phyloP scores from a whole-genome alignment of 352 stramenopile species.

The Phytophthora lateralis region DNA sequence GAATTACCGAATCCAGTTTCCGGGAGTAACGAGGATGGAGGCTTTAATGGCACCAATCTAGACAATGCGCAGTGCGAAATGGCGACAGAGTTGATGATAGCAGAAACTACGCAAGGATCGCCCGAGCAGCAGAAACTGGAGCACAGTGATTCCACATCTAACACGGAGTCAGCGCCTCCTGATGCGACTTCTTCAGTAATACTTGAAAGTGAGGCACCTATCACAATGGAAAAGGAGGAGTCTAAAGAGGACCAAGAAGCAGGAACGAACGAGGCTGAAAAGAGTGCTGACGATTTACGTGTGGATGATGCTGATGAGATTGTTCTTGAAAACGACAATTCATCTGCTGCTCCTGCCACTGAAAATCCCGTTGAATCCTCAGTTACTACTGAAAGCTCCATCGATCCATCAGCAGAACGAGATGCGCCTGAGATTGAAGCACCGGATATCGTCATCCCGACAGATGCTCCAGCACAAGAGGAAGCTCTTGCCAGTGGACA shows the following conservation, averaged over 20 bases:
- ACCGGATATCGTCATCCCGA: conserved; percentile 6
- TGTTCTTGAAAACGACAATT: background rate
- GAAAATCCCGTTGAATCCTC: conserved; percentile 1
- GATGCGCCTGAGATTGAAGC: conserved; percentile 1
- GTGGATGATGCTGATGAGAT: conserved; percentile 2
- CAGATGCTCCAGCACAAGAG: conserved; percentile 7
- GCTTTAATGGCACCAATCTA: conserved; percentile 8
- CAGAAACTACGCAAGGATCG: background rate
- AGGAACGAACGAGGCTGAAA: background rate
- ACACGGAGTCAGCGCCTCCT: background rate
- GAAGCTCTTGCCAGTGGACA: background rate
- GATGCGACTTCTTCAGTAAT: background rate
- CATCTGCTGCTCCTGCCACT: background rate
- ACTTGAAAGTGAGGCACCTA: conserved; percentile 2
- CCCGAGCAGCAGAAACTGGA: conserved; percentile 8
- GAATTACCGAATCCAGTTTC: background rate
- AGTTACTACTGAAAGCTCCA: background rate
- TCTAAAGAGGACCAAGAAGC: background rate
- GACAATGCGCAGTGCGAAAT: background rate
- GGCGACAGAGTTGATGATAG: background rate
- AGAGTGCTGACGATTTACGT: background rate
- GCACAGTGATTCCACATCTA: background rate
- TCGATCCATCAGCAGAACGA: background rate
- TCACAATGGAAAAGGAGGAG: background rate
- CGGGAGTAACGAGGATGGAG: conserved; percentile 7